Percentiles rank a stretch among this genome's conserved stretches.
phyloP scores from a whole-genome alignment of 345 rosid genomes.

The Lumnitzera littorea region DNA sequence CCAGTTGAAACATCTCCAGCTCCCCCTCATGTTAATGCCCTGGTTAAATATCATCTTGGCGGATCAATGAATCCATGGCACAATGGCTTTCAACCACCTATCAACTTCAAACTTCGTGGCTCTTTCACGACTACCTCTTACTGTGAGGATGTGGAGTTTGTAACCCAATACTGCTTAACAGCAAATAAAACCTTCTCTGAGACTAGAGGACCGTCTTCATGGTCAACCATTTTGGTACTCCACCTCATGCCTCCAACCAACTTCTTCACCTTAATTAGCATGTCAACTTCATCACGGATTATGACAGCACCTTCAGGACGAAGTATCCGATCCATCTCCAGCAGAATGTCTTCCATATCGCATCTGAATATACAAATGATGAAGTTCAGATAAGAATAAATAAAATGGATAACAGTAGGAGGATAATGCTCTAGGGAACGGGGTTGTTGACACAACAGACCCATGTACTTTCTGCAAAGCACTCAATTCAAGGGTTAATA shows the following conservation, averaged over 20 bases:
- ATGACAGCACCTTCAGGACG: slow-evolving; percentile 98
- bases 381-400: not conserved
- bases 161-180: slow-evolving; percentile 96
- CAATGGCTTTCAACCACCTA: no score
- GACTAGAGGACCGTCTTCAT: slow-evolving; percentile 96
- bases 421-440: not conserved
- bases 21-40: no score
- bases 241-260: slow-evolving; percentile 82
- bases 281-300: slow-evolving; percentile 82
- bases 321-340: slow-evolving; percentile 95
- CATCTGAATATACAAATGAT: slow-evolving; percentile 40
- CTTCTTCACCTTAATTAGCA: slow-evolving; percentile 71
- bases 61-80: no score
- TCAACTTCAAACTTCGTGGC: not conserved
- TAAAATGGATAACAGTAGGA: not conserved
- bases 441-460: no score
- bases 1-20: no score
- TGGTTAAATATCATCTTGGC: no score
- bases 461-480: no score
- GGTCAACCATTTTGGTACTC: slow-evolving; percentile 94
- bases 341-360: slow-evolving; percentile 70
- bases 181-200: slow-evolving; percentile 85
- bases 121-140: slow-evolving; percentile 12
- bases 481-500: no score
- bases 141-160: slow-evolving; percentile 57